Evolutionary conservation across 1,284 basidiomycete genomes (phyloP).

Genomic region (Inonotus obliquus): DNA sequence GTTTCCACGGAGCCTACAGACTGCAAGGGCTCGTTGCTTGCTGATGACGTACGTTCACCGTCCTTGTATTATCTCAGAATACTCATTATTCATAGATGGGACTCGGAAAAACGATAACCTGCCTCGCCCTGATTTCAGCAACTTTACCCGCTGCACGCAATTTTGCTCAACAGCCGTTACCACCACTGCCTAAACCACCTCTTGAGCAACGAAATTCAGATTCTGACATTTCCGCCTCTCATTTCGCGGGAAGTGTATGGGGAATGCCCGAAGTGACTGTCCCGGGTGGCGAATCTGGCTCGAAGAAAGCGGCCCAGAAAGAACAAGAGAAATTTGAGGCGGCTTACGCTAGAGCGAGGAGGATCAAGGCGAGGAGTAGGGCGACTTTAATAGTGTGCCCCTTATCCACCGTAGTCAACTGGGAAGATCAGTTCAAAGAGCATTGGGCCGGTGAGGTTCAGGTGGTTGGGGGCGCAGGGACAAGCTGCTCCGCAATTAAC

Average conservation of each 20-base stretch:
- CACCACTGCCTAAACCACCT: slow-evolving; percentile 35
- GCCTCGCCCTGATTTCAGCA: slow-evolving; percentile 86
- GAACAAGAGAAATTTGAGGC: slow-evolving; percentile 64
- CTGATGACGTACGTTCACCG: slow-evolving; percentile 75
- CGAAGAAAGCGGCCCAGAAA: slow-evolving; percentile 56
- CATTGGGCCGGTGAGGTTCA: slow-evolving; percentile 87
- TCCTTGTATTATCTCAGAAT: slow-evolving; percentile 15
- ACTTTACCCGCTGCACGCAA: slow-evolving; percentile 69
- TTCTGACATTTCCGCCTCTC: slow-evolving; percentile 46
- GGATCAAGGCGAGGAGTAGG: slow-evolving; percentile 76
- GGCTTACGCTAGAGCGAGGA: slow-evolving; percentile 62
- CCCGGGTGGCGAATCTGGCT: slow-evolving; percentile 32
- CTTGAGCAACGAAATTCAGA: slow-evolving; percentile 35
- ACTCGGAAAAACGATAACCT: slow-evolving; percentile 95
- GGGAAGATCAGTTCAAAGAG: slow-evolving; percentile 97
- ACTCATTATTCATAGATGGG: slow-evolving; percentile 73
- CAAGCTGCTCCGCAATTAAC: slow-evolving; percentile 25
- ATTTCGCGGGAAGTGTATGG: slow-evolving; percentile 78
- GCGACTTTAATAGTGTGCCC: slow-evolving; percentile 97
- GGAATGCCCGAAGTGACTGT: slow-evolving; percentile 61
- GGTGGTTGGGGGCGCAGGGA: slow-evolving; percentile 72
- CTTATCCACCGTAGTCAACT: slow-evolving; percentile 94
- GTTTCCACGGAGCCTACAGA: slow-evolving; percentile 64
- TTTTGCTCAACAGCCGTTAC: slow-evolving; percentile 61
- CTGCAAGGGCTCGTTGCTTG: slow-evolving; percentile 87